These are phyloP conservation scores for Stipa capillata DNA, from an alignment of 176 grass and related monocot genomes.

Conservation along the genomic window DNA sequence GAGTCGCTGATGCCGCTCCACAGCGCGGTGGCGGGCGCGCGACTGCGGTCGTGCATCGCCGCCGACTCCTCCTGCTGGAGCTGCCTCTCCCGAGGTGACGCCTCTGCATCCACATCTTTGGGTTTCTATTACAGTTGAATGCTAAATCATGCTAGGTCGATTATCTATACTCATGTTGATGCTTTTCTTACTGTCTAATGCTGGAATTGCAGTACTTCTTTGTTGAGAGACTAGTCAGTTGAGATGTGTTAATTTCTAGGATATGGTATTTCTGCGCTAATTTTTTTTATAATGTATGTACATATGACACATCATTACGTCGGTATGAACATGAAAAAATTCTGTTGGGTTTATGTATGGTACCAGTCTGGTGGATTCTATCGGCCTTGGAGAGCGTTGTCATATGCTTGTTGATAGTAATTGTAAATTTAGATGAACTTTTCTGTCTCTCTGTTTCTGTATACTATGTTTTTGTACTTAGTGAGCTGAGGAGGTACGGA, in stretches of 20 bases:
- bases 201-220: not conserved
- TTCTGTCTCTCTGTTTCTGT: not conserved
- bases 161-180: not conserved
- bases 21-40: conserved; percentile 47
- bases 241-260: not conserved
- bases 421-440: not conserved
- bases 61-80: conserved; percentile 60
- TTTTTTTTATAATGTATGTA: too few relatives aligned
- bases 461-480: not conserved
- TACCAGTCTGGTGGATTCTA: not conserved
- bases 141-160: not conserved
- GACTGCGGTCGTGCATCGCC: conserved; percentile 66
- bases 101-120: not conserved
- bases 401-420: not conserved
- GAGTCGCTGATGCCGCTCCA: conserved; percentile 72
- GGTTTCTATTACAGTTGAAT: not conserved
- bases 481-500: not conserved
- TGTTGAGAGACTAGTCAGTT: not conserved
- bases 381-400: not conserved
- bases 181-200: not conserved
- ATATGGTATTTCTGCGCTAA: not conserved
- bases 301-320: not conserved
- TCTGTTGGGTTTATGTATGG: not conserved
- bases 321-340: not conserved
- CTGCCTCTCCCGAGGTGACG: conserved; percentile 63